Evolutionary conservation across 495 filamentous ascomycete species (phyloP).

Genomic region (Neurospora hispaniola): DNA sequence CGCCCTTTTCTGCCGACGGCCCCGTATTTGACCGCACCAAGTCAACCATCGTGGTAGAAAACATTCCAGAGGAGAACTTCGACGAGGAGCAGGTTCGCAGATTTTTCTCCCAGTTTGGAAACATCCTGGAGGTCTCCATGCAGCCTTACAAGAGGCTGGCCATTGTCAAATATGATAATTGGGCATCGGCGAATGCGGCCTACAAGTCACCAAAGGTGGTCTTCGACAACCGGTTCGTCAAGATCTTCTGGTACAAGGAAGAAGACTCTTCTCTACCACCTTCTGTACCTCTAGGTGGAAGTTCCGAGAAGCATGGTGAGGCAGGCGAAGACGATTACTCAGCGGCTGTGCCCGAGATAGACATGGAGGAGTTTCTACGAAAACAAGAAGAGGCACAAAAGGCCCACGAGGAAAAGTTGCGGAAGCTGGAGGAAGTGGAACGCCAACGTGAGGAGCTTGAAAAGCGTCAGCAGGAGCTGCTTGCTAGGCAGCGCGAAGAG

Average conservation of each 20-base stretch:
- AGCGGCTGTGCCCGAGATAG: slow-evolving; percentile 46
- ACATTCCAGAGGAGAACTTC: slow-evolving; percentile 84
- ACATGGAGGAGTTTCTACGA: slow-evolving; percentile 66
- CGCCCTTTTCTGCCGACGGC: slow-evolving; percentile 61
- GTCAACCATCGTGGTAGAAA: slow-evolving; percentile 79
- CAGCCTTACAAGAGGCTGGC: slow-evolving; percentile 69
- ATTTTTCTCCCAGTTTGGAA: slow-evolving; percentile 82
- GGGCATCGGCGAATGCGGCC: slow-evolving; percentile 64
- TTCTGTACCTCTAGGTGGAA: slow-evolving; percentile 8
- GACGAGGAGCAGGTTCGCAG: slow-evolving; percentile 59
- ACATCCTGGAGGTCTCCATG: slow-evolving; percentile 61
- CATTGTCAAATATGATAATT: slow-evolving; percentile 67
- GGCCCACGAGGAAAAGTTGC: slow-evolving; percentile 62
- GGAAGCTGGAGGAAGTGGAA: slow-evolving; percentile 65
- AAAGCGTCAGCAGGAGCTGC: slow-evolving; percentile 61
- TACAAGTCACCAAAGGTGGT: slow-evolving; percentile 89
- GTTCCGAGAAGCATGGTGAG: slow-evolving; percentile 5
- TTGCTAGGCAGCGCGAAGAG: slow-evolving; percentile 67
- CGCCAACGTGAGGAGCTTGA: slow-evolving; percentile 62
- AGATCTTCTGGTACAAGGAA: slow-evolving; percentile 88
- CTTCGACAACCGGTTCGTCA: slow-evolving; percentile 96
- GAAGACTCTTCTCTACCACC: slow-evolving; percentile 25
- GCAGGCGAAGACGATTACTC: slow-evolving; percentile 14
- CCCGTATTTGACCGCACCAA: slow-evolving; percentile 64
- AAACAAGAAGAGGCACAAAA: slow-evolving; percentile 75